Evolutionary conservation across 768 basidiomycete genomes (phyloP).

Genomic region (Auricularia heimuer): DNA sequence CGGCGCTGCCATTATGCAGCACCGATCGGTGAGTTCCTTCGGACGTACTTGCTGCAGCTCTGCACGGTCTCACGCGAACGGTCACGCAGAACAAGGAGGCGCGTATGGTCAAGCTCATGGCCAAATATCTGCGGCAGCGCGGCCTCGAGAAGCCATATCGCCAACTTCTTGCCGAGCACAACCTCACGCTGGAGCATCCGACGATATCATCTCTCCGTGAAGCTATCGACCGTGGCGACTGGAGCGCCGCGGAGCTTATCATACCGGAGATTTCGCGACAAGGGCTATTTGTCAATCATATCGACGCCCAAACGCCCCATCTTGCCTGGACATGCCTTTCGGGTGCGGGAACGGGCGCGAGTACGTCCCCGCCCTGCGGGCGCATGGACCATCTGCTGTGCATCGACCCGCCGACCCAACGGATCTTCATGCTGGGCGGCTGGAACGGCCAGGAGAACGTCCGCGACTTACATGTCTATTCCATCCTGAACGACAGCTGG

Average conservation of each 20-base stretch:
- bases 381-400: neutral
- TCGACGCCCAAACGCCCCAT: neutral
- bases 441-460: neutral
- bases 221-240: neutral
- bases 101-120: neutral
- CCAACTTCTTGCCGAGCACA: neutral
- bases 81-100: neutral
- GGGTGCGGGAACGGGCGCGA: neutral
- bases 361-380: neutral
- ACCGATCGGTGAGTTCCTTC: too few relatives aligned
- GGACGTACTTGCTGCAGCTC: too few relatives aligned
- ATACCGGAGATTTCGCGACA: neutral
- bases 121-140: neutral
- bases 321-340: neutral
- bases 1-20: neutral
- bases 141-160: neutral
- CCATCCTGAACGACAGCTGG: neutral
- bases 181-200: neutral
- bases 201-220: neutral
- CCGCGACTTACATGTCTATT: neutral
- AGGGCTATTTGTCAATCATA: neutral
- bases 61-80: neutral
- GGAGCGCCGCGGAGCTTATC: neutral
- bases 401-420: neutral
- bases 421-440: neutral